Conservation (phyloP, 2,329 filamentous ascomycete species). For the Botrytis byssoidea region DNA sequence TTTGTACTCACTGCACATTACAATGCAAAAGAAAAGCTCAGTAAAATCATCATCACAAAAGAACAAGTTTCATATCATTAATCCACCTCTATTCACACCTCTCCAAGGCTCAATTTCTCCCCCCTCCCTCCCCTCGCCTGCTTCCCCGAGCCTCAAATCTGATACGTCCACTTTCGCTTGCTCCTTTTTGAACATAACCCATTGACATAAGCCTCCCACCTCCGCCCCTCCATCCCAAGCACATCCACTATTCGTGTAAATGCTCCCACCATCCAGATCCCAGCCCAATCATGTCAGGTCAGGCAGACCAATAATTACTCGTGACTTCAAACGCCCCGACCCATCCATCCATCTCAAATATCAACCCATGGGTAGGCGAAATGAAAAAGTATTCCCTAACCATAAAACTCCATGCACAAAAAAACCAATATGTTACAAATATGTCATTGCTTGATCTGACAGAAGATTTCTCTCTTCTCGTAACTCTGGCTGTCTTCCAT, state of each 20-base stretch:
- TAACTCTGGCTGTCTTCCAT: not conserved
- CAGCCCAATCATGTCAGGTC: not conserved
- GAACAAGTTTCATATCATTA: constrained; percentile 10
- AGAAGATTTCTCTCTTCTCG: not conserved
- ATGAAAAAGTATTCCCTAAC: constrained; percentile 11
- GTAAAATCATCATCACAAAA: not conserved
- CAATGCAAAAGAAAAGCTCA: not conserved
- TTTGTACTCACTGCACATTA: not conserved
- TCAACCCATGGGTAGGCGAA: constrained; percentile 6
- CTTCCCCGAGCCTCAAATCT: not conserved
- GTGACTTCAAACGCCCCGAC: constrained; percentile 9
- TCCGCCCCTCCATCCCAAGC: not conserved
- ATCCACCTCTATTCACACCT: not conserved
- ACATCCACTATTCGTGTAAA: constrained; percentile 11
- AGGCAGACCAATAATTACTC: constrained; percentile 10
- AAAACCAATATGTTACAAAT: constrained; percentile 12
- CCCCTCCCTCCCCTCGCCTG: not conserved
- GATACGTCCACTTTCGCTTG: constrained; percentile 3
- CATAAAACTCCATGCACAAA: constrained; percentile 13
- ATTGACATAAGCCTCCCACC: not conserved
- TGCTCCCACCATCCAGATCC: not conserved
- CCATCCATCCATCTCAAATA: constrained; percentile 6
- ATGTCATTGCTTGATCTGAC: constrained; percentile 9
- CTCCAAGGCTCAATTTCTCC: not conserved
- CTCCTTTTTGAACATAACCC: constrained; percentile 6